Conservation (phyloP, 2,329 filamentous ascomycete genomes). For the Colletotrichum simmondsii region DNA sequence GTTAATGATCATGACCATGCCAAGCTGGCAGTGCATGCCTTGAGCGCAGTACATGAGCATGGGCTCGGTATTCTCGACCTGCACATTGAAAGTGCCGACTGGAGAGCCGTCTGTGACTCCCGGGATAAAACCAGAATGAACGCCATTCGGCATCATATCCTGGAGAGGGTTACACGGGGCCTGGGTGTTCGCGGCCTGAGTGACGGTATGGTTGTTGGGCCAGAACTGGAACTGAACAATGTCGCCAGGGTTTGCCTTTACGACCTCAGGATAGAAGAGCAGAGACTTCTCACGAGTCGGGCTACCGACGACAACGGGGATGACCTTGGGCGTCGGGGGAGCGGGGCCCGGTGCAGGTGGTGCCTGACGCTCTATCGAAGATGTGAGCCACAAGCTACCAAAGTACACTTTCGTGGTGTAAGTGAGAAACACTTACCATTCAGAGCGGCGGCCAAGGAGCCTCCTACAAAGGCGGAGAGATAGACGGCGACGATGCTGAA, state of each 20-base stretch:
- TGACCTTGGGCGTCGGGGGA: constrained; percentile 31
- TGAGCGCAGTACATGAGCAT: constrained; percentile 64
- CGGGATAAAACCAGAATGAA: constrained; percentile 55
- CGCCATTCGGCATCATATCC: constrained; percentile 41
- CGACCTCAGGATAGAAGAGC: constrained; percentile 52
- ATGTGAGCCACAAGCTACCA: not conserved
- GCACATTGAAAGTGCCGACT: constrained; percentile 58
- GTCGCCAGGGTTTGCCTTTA: constrained; percentile 48
- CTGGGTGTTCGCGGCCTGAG: constrained; percentile 46
- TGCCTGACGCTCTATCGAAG: constrained; percentile 18
- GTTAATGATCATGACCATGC: constrained; percentile 64
- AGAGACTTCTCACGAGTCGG: constrained; percentile 59
- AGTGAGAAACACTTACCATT: not conserved
- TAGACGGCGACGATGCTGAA: constrained; percentile 15
- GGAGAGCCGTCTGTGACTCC: constrained; percentile 46
- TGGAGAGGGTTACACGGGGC: constrained; percentile 59
- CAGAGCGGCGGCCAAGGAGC: constrained; percentile 13
- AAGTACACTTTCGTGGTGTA: not conserved
- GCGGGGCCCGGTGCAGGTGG: constrained; percentile 8
- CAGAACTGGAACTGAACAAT: constrained; percentile 56
- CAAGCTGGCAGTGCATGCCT: constrained; percentile 58
- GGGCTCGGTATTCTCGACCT: constrained; percentile 54
- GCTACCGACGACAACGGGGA: constrained; percentile 66
- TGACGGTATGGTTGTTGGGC: constrained; percentile 55
- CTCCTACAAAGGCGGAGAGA: constrained; percentile 7